Base-by-base conservation (phyloP, 106 monocot genomes). In the Vanilla planifolia region DNA sequence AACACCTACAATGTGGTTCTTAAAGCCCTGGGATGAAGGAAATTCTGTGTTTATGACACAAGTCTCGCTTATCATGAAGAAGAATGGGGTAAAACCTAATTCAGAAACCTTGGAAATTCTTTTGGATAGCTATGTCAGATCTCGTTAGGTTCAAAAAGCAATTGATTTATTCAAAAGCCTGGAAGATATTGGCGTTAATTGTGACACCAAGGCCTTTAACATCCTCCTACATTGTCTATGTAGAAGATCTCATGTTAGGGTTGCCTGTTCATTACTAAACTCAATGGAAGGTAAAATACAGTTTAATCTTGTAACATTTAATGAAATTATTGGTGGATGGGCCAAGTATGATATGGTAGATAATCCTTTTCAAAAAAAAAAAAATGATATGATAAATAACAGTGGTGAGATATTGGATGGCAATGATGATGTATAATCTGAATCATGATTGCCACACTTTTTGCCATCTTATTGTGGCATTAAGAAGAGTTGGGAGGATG, bases 261-360 rank as follows among this genome's bases (percentile, higher is more conserved):
- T 79, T 51, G 91, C 91, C 21, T 71, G 33, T 40, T 74, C 84
- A 0, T 64, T 84, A 11, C 68, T 98, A 36, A 77, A 79, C 60
- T 75, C 61, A 1, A 73, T 72, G 73, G 79, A 64, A 65, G 84
- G 79, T 16, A 75, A 72, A 45, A 35, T 91, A 23, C 27, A 26
- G n/a, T 78, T 72, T 30, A 66, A 80, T 72, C 76, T 22, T 24
- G 15, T 1, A 32, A 62, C 67, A 9, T 96, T 84, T 42, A 80
- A 96, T 81, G 79, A 58, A 61, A 72, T 96, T 36, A 79, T 96
- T 42, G 73, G 69, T 23, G 87, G 91, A 15, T 91, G 96, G 88
- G 84, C 96, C 2, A 98, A 62, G 46, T 63, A 79, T 21, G 96
- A 91, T 8, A 81, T 70, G 30, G 72, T 88, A 14, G 81, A n/a